Evolutionary conservation across 257 asterid genomes (phyloP).

Genomic region (Solanum bulbocastanum): DNA sequence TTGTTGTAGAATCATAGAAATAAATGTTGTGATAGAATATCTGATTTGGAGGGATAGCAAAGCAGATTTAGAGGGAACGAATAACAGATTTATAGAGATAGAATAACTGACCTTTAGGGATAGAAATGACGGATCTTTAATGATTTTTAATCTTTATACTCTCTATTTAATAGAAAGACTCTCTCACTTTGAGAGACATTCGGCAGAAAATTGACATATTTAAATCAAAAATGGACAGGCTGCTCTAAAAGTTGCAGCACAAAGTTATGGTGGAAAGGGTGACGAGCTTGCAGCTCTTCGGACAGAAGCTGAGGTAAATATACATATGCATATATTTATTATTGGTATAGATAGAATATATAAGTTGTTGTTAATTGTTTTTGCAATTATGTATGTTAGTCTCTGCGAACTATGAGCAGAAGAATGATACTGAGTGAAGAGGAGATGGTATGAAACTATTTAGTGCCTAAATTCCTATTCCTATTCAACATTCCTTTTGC

Average conservation of each 20-base stretch:
- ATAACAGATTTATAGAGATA: too few relatives aligned
- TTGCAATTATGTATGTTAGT: conserved; percentile 1
- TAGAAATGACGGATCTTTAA: background rate
- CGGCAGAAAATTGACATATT: background rate
- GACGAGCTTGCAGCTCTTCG: conserved; percentile 68
- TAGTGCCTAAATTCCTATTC: background rate
- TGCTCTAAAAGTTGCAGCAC: conserved; percentile 77
- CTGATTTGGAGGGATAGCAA: background rate
- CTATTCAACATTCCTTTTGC: background rate
- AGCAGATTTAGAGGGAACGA: background rate
- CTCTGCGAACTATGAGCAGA: conserved; percentile 44
- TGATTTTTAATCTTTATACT: too few relatives aligned
- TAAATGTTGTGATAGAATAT: background rate
- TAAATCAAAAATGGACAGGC: conserved; percentile 29
- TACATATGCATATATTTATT: background rate
- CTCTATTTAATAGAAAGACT: background rate
- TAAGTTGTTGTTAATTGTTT: background rate
- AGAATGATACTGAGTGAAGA: conserved; percentile 67
- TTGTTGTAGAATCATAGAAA: background rate
- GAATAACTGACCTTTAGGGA: too few relatives aligned
- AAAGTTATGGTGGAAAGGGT: conserved; percentile 50
- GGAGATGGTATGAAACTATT: conserved; percentile 58
- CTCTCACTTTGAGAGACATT: background rate
- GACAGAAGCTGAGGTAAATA: conserved; percentile 72
- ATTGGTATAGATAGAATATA: background rate